phyloP scores from a whole-genome alignment of 495 filamentous ascomycete species.

The Trichoderma parareesei region DNA sequence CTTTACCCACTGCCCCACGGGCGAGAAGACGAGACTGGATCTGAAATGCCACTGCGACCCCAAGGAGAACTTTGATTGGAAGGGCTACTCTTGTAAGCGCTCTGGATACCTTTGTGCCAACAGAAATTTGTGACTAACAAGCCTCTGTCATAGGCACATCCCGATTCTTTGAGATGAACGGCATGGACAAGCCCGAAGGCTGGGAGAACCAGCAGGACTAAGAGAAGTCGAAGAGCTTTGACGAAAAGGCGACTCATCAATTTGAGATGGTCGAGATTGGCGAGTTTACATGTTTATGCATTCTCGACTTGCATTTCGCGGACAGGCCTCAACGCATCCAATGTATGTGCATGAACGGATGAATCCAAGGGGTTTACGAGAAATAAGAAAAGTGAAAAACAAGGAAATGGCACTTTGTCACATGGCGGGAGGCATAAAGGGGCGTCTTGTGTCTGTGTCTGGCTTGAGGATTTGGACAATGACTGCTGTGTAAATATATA shows the following conservation, averaged over 20 bases:
- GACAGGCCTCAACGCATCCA: background rate
- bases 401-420: background rate
- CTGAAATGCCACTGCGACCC: conserved; percentile 92
- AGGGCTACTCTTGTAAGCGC: conserved; percentile 83
- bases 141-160: conserved; percentile 50
- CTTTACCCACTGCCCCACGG: conserved; percentile 93
- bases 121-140: conserved; percentile 11
- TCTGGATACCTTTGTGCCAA: background rate
- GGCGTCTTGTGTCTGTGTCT: background rate
- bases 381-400: background rate
- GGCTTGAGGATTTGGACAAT: conserved; percentile 9
- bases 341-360: conserved; percentile 1
- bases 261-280: background rate
- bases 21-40: conserved; percentile 69
- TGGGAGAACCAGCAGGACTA: conserved; percentile 64
- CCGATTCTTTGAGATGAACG: conserved; percentile 73
- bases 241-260: background rate
- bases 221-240: background rate
- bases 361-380: background rate
- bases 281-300: background rate
- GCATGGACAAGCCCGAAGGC: conserved; percentile 70
- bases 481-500: conserved; percentile 9
- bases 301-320: background rate
- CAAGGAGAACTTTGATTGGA: conserved; percentile 97
- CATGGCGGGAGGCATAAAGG: background rate